phyloP scores from a whole-genome alignment of 73 alveolate genomes.

The Paramecium sonneborni region DNA sequence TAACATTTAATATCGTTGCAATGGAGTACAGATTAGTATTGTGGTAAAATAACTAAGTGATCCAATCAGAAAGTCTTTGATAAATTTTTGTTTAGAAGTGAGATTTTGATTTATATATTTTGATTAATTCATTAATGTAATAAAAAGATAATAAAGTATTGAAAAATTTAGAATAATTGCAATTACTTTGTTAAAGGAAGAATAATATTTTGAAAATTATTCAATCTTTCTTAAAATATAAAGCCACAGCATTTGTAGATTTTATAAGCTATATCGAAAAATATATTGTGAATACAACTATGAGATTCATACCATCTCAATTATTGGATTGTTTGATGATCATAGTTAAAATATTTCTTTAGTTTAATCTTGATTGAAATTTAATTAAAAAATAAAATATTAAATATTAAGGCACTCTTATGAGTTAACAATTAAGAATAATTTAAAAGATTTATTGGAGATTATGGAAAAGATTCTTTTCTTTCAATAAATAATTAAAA shows the following conservation, averaged over 20 bases:
- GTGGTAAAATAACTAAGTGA: neutral
- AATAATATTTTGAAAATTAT: neutral
- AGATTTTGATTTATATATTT: neutral
- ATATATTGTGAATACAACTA: neutral
- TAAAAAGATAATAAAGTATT: neutral
- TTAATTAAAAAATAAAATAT: no score
- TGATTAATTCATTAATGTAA: conserved; percentile 15
- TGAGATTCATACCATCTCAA: neutral
- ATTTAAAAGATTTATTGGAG: no score
- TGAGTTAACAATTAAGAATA: no score
- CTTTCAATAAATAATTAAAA: no score
- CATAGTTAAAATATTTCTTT: no score
- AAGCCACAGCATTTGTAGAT: neutral
- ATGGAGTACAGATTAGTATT: neutral
- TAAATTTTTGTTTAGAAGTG: neutral
- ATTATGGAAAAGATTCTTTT: no score
- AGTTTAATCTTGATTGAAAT: no score
- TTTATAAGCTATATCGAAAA: neutral
- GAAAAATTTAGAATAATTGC: neutral
- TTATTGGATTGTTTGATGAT: neutral
- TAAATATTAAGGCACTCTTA: no score
- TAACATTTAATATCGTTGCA: neutral
- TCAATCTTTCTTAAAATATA: no score
- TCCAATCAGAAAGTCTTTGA: neutral
- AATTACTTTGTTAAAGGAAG: neutral